Base-by-base conservation (phyloP, 495 filamentous ascomycete genomes). In the Aspergillus leporis region DNA sequence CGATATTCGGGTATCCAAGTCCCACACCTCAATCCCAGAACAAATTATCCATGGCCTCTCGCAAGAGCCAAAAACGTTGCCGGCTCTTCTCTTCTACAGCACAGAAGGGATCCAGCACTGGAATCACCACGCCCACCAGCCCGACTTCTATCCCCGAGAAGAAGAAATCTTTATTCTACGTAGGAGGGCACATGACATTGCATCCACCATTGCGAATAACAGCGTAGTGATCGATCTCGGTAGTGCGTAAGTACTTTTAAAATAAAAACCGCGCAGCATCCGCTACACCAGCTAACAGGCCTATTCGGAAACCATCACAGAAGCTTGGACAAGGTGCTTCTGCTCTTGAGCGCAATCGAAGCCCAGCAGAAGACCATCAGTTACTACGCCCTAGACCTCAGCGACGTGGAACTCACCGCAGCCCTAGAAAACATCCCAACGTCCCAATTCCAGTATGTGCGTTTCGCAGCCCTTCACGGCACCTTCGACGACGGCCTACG, bases 361-460 rank as follows among this genome's bases (percentile, higher is more conserved):
- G 13, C n/a, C 1, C 51, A 53, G 19, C 28, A 8, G 2, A 53
- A 53, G 19, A 8, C 13, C 1, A 23, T 41, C 14, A 25, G n/a
- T 18, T 53, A 53, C 19, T 53, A 53, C 19, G 51, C 51, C 13
- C 32, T 53, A 8, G 51, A 53, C 21, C 14, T 53, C n/a, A 53
- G 51, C 16, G 4, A 19, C 18, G 14, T n/a, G 16, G 51, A 41
- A 32, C 19, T 53, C 19, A n/a, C 34, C 5, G 4, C 51, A 5
- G 8, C 51, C 32, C 19, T 53, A 22, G 8, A 41, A 41, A 13
- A 4, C 0, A 38, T 41, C 32, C 51, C 19, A 1, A 25, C 18
- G n/a, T 25, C 34, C 4, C 4, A 22, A 12, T 53, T 36, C 34
- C 30, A 53, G 4, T 22, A 53, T 41, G 51, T 53, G 1, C 51